phyloP scores from a whole-genome alignment of 2,329 filamentous ascomycete species.

The Tricladium varicosporioides region DNA sequence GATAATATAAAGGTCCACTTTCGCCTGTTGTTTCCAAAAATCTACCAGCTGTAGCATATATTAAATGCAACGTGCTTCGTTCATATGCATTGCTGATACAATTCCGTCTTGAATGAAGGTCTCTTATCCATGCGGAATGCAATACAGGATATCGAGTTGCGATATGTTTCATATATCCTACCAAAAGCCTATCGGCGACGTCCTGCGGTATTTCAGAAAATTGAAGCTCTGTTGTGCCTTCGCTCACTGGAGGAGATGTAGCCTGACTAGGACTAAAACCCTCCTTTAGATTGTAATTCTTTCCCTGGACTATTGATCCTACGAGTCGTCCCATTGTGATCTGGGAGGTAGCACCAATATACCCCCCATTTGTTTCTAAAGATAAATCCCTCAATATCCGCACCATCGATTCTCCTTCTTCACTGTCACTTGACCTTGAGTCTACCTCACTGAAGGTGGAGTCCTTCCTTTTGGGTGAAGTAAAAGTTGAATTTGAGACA shows the following conservation, averaged over 20 bases:
- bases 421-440: conserved; percentile 1
- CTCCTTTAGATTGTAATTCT: too few relatives aligned
- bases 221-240: not conserved
- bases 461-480: too few relatives aligned
- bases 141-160: conserved; percentile 29
- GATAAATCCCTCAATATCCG: conserved; percentile 4
- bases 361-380: not conserved
- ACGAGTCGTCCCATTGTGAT: too few relatives aligned
- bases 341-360: too few relatives aligned
- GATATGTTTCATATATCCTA: conserved; percentile 29
- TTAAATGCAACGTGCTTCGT: not conserved
- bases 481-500: not conserved
- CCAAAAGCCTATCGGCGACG: conserved; percentile 26
- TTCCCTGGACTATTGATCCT: too few relatives aligned
- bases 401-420: conserved; percentile 8
- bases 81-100: conserved; percentile 22
- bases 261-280: too few relatives aligned
- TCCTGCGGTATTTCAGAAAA: conserved; percentile 8
- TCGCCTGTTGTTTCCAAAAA: conserved; percentile 34
- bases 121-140: conserved; percentile 22
- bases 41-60: conserved; percentile 34
- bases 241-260: not conserved
- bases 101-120: conserved; percentile 22
- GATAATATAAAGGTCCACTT: conserved; percentile 28
- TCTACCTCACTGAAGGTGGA: too few relatives aligned